phyloP scores from a whole-genome alignment of 805 yeast species.

The Priceomyces castillae region DNA sequence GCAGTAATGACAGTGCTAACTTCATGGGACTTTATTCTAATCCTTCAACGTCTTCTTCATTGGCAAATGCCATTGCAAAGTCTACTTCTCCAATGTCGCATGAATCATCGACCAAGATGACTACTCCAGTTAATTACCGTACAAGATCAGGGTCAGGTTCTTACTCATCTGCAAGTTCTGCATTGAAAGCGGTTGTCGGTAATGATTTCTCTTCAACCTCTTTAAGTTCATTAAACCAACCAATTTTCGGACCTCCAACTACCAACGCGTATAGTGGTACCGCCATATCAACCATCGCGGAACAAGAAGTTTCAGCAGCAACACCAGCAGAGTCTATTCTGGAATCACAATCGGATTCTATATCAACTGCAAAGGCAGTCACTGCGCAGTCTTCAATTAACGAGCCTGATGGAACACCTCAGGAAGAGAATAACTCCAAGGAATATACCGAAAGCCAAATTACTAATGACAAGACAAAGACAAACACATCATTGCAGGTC shows the following conservation, averaged over 20 bases:
- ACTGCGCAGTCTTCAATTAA: constrained; percentile 3
- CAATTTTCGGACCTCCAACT: constrained; percentile 13
- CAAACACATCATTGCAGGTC: constrained; percentile 1
- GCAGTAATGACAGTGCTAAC: constrained; percentile 23
- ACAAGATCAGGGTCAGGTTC: constrained; percentile 32
- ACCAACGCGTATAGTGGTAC: constrained; percentile 27
- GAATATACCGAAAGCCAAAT: not conserved
- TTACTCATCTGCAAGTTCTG: constrained; percentile 60
- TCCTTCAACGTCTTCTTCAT: constrained; percentile 64
- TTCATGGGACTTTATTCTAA: constrained; percentile 49
- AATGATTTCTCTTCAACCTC: constrained; percentile 42
- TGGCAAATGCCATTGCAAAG: constrained; percentile 50
- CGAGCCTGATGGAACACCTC: not conserved
- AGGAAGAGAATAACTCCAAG: not conserved
- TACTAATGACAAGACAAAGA: not conserved
- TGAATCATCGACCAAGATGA: constrained; percentile 19
- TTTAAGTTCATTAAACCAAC: constrained; percentile 12
- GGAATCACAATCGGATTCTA: constrained; percentile 2
- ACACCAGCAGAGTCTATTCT: not conserved
- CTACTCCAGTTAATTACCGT: constrained; percentile 20
- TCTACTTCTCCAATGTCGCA: constrained; percentile 20
- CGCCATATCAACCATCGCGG: constrained; percentile 46
- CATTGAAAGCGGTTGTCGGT: constrained; percentile 70
- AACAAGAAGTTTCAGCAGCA: constrained; percentile 31
- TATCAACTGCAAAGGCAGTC: constrained; percentile 1